Conservation (phyloP, 441 rosid species). For the Syzygium malaccense region DNA sequence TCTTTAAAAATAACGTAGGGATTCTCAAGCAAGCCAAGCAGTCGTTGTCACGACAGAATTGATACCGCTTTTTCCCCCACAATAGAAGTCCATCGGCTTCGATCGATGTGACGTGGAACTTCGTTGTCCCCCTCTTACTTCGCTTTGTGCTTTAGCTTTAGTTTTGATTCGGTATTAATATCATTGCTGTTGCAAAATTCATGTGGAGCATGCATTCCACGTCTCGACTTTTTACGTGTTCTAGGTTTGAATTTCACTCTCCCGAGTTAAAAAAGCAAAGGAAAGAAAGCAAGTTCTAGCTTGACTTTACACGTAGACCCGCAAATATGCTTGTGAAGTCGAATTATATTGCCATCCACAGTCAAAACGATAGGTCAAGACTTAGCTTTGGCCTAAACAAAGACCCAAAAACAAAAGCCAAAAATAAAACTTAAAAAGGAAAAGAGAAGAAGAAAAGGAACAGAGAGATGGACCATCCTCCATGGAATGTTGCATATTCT, state of each 20-base stretch:
- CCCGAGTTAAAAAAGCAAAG: not conserved
- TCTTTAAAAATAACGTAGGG: not conserved
- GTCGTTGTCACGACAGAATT: not conserved
- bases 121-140: not conserved
- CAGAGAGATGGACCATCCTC: not conserved
- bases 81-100: not conserved
- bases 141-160: not conserved
- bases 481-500: not conserved
- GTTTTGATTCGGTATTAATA: not conserved
- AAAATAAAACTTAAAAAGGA: not conserved
- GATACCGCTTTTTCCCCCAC: not conserved
- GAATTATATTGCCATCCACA: not conserved
- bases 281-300: not conserved
- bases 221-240: not conserved
- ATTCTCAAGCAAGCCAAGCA: not conserved
- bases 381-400: not conserved
- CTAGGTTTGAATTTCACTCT: not conserved
- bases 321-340: not conserved
- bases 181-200: not conserved
- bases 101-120: not conserved
- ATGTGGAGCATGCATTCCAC: not conserved
- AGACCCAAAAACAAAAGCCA: not conserved
- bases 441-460: not conserved
- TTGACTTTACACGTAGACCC: not conserved
- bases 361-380: not conserved